These are phyloP conservation scores for Neospora caninum DNA, from an alignment of 169 alveolate genomes.

Conservation along the genomic window DNA sequence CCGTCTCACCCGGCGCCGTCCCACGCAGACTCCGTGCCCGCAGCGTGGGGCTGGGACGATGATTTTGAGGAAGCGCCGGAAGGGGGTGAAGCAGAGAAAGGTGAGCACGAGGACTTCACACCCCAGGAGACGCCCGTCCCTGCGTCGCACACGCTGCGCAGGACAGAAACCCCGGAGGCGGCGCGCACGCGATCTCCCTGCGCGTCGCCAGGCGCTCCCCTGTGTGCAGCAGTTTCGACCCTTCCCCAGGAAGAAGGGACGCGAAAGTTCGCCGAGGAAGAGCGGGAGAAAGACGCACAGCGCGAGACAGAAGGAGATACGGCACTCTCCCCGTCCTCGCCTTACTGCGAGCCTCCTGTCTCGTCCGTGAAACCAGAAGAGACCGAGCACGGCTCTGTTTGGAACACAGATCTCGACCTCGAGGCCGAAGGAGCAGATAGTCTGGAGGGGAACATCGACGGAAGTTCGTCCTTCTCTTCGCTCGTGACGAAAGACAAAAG, in stretches of 20 bases:
- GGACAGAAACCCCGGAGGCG: neutral
- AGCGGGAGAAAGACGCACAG: neutral
- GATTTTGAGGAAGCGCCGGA: neutral
- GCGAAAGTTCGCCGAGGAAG: neutral
- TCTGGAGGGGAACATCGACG: neutral
- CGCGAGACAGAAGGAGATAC: neutral
- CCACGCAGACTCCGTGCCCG: neutral
- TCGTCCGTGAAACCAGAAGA: neutral
- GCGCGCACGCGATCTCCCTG: neutral
- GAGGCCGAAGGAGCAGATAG: neutral
- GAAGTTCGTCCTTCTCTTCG: too few species aligned
- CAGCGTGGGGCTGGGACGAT: neutral
- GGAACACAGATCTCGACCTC: neutral
- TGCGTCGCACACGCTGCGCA: too few species aligned
- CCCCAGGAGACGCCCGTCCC: too few species aligned
- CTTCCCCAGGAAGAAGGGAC: neutral
- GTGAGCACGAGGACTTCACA: neutral
- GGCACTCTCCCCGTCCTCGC: neutral
- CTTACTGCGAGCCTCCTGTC: neutral
- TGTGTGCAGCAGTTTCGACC: neutral
- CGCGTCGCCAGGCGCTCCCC: neutral
- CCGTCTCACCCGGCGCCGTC: neutral
- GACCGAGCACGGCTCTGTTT: neutral
- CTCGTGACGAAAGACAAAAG: neutral
- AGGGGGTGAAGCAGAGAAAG: neutral